Evolutionary conservation across 768 basidiomycete genomes (phyloP).

Genomic region (Tricholomella constricta): DNA sequence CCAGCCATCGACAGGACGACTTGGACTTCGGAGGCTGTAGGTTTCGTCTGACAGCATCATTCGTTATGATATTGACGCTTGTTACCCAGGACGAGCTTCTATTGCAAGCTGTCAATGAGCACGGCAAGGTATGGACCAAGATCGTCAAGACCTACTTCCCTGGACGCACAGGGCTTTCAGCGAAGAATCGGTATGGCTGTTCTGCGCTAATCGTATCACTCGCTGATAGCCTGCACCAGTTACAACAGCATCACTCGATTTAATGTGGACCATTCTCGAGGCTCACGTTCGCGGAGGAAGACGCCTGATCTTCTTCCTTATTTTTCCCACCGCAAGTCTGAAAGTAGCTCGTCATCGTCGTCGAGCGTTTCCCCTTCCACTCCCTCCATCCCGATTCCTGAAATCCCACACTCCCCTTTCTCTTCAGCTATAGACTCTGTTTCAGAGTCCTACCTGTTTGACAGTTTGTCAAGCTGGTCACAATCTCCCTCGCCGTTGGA

Average conservation of each 20-base stretch:
- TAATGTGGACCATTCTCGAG: slow-evolving; percentile 40
- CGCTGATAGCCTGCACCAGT: slow-evolving; percentile 24
- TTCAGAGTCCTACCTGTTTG: slow-evolving; percentile 25
- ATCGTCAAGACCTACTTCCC: slow-evolving; percentile 65
- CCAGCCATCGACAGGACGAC: slow-evolving; percentile 60
- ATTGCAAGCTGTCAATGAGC: slow-evolving; percentile 54
- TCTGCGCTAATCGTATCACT: neutral
- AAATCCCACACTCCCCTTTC: slow-evolving; percentile 25
- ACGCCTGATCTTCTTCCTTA: slow-evolving; percentile 35
- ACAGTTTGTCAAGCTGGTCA: slow-evolving; percentile 24
- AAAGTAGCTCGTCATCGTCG: slow-evolving; percentile 40
- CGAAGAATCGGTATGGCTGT: slow-evolving; percentile 53
- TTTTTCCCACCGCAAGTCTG: slow-evolving; percentile 32
- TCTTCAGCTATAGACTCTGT: slow-evolving; percentile 21
- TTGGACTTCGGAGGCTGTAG: slow-evolving; percentile 57
- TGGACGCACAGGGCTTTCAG: slow-evolving; percentile 58
- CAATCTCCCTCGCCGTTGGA: slow-evolving; percentile 21
- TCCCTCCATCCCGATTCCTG: slow-evolving; percentile 28
- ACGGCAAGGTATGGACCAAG: slow-evolving; percentile 64
- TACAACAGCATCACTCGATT: slow-evolving; percentile 57
- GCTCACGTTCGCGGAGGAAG: slow-evolving; percentile 37
- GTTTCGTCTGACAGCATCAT: slow-evolving; percentile 13
- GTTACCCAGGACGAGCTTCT: slow-evolving; percentile 50
- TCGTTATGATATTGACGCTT: slow-evolving; percentile 8
- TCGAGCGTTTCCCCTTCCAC: slow-evolving; percentile 44